Evolutionary conservation across 2,329 filamentous ascomycete genomes (phyloP).

Genomic region (Mariannaea elegans): DNA sequence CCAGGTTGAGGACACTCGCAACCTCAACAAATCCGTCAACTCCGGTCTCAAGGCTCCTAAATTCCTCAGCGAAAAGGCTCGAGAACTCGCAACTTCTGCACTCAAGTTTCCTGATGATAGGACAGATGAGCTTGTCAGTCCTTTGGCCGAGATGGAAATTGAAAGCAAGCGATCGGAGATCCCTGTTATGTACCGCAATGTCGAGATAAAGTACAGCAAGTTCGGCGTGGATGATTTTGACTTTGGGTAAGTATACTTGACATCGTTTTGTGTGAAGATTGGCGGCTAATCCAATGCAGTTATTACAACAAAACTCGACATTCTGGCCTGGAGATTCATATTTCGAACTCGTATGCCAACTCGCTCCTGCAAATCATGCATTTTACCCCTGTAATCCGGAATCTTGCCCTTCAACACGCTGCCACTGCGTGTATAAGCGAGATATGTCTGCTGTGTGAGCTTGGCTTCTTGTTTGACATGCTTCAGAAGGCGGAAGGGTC

Average conservation of each 20-base stretch:
- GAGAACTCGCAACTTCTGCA: conserved; percentile 66
- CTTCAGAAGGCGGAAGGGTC: conserved; percentile 93
- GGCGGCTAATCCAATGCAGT: conserved; percentile 53
- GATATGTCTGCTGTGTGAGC: conserved; percentile 87
- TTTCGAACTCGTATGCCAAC: conserved; percentile 96
- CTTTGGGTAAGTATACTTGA: conserved; percentile 70
- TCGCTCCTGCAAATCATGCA: conserved; percentile 89
- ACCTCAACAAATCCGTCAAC: conserved; percentile 66
- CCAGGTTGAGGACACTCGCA: conserved; percentile 81
- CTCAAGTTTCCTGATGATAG: conserved; percentile 53
- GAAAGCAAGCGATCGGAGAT: conserved; percentile 83
- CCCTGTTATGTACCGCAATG: conserved; percentile 87
- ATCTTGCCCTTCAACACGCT: conserved; percentile 87
- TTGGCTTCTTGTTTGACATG: conserved; percentile 98
- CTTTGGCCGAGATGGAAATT: conserved; percentile 73
- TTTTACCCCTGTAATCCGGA: conserved; percentile 88
- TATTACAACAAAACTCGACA: conserved; percentile 95
- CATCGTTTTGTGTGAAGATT: not conserved
- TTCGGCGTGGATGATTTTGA: conserved; percentile 99
- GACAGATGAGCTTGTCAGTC: conserved; percentile 67
- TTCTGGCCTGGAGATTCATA: conserved; percentile 94
- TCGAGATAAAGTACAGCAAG: conserved; percentile 98
- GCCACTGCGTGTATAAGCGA: conserved; percentile 85
- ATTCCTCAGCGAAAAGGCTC: conserved; percentile 92
- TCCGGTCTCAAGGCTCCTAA: conserved; percentile 79